phyloP scores from a whole-genome alignment of 1,139 yeast species.

The Diutina neorugosa region DNA sequence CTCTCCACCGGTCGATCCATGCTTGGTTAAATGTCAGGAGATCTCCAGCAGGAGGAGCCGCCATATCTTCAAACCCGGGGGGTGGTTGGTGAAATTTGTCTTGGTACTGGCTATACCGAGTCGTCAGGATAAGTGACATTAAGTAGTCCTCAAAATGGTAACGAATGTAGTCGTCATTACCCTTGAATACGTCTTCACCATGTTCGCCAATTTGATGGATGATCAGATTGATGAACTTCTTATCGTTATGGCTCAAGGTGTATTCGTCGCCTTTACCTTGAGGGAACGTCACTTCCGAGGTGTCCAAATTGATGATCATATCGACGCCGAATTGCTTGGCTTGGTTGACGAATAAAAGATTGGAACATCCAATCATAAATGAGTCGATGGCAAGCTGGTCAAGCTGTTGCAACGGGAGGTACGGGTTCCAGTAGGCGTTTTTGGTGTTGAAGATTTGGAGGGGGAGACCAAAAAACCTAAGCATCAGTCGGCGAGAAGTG shows the following conservation, averaged over 20 bases:
- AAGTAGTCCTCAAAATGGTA: conserved; percentile 84
- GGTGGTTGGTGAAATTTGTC: conserved; percentile 29
- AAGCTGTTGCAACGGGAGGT: conserved; percentile 82
- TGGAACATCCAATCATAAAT: conserved; percentile 81
- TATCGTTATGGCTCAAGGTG: conserved; percentile 52
- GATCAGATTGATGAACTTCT: conserved; percentile 51
- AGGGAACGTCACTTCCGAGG: conserved; percentile 32
- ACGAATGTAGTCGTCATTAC: conserved; percentile 85
- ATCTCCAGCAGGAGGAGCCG: conserved; percentile 13
- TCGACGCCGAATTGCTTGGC: conserved; percentile 42
- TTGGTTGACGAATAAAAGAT: conserved; percentile 63
- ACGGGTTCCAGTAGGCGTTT: conserved; percentile 87
- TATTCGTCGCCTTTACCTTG: conserved; percentile 25
- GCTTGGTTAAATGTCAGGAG: conserved; percentile 31
- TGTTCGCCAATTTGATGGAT: conserved; percentile 12
- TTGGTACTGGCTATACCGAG: conserved; percentile 54
- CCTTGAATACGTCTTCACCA: conserved; percentile 27
- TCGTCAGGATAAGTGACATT: conserved; percentile 60
- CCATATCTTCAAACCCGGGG: conserved; percentile 29
- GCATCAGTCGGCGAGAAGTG: conserved; percentile 64
- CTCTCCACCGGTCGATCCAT: conserved; percentile 56
- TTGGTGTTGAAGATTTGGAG: conserved; percentile 68
- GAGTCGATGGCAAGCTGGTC: conserved; percentile 55
- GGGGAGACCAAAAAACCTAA: conserved; percentile 80
- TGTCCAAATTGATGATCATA: conserved; percentile 27